Evolutionary conservation across 345 rosid species (phyloP).

Genomic region (Passiflora organensis): DNA sequence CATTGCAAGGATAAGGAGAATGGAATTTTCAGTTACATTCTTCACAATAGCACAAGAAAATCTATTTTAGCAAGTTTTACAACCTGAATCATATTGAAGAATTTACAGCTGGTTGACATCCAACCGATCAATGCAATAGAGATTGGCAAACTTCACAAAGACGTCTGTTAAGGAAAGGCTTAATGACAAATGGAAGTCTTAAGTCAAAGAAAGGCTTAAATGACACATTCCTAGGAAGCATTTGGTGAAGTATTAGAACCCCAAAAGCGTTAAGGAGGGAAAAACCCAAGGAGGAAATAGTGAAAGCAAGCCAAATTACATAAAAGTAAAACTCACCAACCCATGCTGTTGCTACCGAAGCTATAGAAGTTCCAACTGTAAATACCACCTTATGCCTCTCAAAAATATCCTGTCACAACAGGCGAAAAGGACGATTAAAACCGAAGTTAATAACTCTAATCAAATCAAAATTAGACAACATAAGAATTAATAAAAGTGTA

Average conservation of each 20-base stretch:
- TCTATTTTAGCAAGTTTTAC: no score
- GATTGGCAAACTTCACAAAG: no score
- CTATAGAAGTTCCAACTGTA: conserved; percentile 83
- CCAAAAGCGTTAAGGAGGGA: neutral
- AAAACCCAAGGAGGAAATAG: neutral
- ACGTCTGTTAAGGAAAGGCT: neutral
- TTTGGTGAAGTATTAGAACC: neutral
- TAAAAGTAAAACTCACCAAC: conserved; percentile 42
- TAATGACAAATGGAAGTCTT: neutral
- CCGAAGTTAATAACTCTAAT: neutral
- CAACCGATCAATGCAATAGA: no score
- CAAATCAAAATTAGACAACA: neutral
- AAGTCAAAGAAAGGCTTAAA: neutral
- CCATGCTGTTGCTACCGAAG: conserved; percentile 94
- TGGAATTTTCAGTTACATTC: no score
- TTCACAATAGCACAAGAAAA: no score
- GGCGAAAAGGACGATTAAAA: neutral
- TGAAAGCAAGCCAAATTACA: neutral
- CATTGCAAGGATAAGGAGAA: no score
- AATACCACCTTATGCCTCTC: conserved; percentile 86
- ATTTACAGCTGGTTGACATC: no score
- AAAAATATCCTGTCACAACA: conserved; percentile 54
- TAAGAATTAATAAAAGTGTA: neutral
- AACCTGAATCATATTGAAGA: no score
- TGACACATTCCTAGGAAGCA: neutral